A percentile compares a stretch with the other conserved stretches of the same genome.
These are phyloP conservation scores for Paxillus ammoniavirescens DNA, from an alignment of 768 basidiomycete genomes.

Conservation along the genomic window DNA sequence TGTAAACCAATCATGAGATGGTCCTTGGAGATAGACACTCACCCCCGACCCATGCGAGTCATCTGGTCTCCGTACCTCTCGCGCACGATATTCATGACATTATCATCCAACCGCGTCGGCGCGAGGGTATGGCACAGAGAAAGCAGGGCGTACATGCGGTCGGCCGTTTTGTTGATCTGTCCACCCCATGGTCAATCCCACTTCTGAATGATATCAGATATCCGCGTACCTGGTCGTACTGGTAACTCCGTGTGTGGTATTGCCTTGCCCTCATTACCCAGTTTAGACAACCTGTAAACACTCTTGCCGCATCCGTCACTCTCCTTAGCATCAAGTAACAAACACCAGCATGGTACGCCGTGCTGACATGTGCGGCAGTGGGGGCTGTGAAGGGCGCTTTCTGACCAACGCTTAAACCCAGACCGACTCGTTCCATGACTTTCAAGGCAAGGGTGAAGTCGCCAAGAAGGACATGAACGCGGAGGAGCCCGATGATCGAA, in stretches of 20 bases:
- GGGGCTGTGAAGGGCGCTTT: constrained; percentile 93
- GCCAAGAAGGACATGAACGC: constrained; percentile 94
- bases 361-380: constrained; percentile 94
- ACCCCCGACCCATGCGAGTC: constrained; percentile 80
- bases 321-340: constrained; percentile 95
- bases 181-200: neutral
- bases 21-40: constrained; percentile 34
- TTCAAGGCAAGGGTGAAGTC: constrained; percentile 95
- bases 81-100: constrained; percentile 88
- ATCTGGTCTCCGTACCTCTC: constrained; percentile 94
- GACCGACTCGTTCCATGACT: constrained; percentile 91
- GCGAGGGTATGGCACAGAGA: constrained; percentile 92
- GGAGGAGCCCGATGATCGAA: constrained; percentile 90
- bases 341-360: constrained; percentile 95
- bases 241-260: constrained; percentile 94
- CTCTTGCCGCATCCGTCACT: constrained; percentile 93
- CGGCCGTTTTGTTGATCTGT: constrained; percentile 95
- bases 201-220: neutral
- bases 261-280: constrained; percentile 96
- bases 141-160: constrained; percentile 96
- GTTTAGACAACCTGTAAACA: constrained; percentile 89
- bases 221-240: constrained; percentile 81
- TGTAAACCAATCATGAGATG: neutral
- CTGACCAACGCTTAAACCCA: constrained; percentile 87
- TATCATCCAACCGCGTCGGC: constrained; percentile 90